Percentiles rank a stretch among this genome's conserved stretches.
These are phyloP conservation scores for Dovyalis caffra DNA, from an alignment of 345 rosid species.

Conservation along the genomic window DNA sequence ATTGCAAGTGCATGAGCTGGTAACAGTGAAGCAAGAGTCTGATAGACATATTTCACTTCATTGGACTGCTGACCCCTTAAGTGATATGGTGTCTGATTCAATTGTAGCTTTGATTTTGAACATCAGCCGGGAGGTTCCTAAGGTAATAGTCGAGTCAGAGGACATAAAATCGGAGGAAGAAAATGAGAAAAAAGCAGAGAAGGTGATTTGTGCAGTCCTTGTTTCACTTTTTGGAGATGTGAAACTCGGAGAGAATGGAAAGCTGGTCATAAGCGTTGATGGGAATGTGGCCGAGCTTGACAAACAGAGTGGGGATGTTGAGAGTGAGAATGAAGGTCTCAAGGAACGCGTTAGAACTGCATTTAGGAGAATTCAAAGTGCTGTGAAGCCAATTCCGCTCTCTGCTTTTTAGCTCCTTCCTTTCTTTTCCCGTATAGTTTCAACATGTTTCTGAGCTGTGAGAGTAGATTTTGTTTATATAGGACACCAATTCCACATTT, in stretches of 20 bases:
- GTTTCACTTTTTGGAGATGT: conserved; percentile 91
- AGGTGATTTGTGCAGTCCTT: conserved; percentile 72
- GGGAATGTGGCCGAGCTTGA: conserved; percentile 76
- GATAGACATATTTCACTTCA: conserved; percentile 81
- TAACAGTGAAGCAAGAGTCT: conserved; percentile 76
- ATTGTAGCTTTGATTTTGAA: conserved; percentile 78
- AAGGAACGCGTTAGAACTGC: conserved; percentile 75
- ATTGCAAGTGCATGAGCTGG: conserved; percentile 64
- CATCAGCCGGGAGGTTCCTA: conserved; percentile 73
- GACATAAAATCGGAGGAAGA: conserved; percentile 58
- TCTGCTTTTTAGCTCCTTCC: conserved; percentile 30
- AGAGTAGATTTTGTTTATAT: too few species aligned
- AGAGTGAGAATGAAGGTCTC: conserved; percentile 80
- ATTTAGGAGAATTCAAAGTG: conserved; percentile 61
- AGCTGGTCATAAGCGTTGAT: conserved; percentile 66
- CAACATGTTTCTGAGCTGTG: too few species aligned
- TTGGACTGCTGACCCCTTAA: conserved; percentile 82
- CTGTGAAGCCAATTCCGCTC: conserved; percentile 76
- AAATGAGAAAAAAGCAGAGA: conserved; percentile 67
- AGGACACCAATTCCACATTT: too few species aligned
- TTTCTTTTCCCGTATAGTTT: too few species aligned
- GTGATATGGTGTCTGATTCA: conserved; percentile 95
- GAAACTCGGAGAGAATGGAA: conserved; percentile 75
- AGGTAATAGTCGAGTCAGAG: conserved; percentile 61
- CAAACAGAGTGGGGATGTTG: conserved; percentile 84